Percentiles rank a stretch among this genome's conserved stretches.
Conservation (phyloP, 352 stramenopile species). For the Phytophthora sp. region DNA sequence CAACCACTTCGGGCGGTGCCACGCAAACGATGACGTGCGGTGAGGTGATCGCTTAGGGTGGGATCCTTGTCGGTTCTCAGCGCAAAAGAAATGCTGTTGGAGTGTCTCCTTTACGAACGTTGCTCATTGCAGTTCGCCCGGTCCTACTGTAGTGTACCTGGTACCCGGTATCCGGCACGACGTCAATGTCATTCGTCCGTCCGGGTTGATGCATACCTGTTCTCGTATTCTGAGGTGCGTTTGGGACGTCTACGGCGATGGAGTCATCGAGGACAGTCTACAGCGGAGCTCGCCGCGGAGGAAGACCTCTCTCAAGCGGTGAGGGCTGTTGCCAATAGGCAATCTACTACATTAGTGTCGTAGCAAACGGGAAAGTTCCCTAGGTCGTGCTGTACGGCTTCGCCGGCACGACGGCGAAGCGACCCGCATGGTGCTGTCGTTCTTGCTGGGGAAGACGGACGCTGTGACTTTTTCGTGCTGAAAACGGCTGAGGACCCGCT, state of each 20-base stretch:
- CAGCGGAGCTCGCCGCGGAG: conserved; percentile 13
- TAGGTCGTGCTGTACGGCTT: conserved; percentile 33
- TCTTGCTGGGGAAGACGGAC: conserved; percentile 32
- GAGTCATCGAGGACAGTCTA: conserved; percentile 5
- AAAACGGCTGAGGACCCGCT: conserved; percentile 31
- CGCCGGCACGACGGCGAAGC: conserved; percentile 25
- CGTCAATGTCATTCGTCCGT: no score
- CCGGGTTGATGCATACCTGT: no score
- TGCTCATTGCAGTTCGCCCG: background rate
- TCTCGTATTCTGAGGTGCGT: no score
- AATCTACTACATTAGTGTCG: no score
- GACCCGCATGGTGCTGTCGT: conserved; percentile 33
- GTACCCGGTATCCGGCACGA: conserved; percentile 6
- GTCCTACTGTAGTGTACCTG: no score
- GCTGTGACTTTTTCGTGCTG: conserved; percentile 37
- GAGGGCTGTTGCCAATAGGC: conserved; percentile 19
- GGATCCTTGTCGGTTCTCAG: conserved; percentile 1
- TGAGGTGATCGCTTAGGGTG: background rate
- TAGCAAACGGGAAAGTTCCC: conserved; percentile 23
- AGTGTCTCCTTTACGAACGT: background rate
- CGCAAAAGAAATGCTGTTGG: conserved; percentile 24
- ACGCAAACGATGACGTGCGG: no score
- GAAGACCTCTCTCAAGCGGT: conserved; percentile 16
- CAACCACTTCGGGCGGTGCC: no score
- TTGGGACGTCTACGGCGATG: no score